These are phyloP conservation scores for Lodderomyces jiufengensis DNA, from an alignment of 1,139 yeast genomes.

Conservation along the genomic window DNA sequence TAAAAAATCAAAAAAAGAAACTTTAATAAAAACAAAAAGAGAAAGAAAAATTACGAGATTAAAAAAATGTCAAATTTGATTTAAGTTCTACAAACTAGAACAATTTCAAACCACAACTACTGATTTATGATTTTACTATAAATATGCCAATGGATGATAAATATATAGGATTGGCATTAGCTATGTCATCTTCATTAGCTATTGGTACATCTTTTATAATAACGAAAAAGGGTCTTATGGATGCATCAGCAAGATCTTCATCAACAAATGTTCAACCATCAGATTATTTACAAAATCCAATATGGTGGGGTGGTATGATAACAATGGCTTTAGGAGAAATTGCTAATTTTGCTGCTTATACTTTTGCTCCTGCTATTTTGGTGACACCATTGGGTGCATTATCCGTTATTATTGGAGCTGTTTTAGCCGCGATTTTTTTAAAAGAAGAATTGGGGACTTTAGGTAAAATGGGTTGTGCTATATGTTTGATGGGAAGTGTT, in stretches of 20 bases:
- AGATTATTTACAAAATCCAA: conserved; percentile 76
- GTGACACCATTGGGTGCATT: conserved; percentile 93
- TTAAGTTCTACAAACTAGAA: too few relatives aligned
- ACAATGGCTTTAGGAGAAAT: conserved; percentile 91
- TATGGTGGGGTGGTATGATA: conserved; percentile 94
- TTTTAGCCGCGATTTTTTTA: conserved; percentile 77
- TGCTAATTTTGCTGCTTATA: conserved; percentile 92
- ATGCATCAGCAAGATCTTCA: conserved; percentile 65
- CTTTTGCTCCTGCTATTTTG: conserved; percentile 90
- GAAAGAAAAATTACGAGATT: not conserved
- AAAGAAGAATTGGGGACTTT: conserved; percentile 84
- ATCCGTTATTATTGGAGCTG: conserved; percentile 87
- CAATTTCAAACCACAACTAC: too few relatives aligned
- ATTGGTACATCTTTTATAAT: conserved; percentile 88
- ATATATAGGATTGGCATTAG: conserved; percentile 84
- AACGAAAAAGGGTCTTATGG: conserved; percentile 82
- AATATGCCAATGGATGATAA: conserved; percentile 57
- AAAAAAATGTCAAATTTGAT: too few relatives aligned
- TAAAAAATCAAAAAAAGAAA: not conserved
- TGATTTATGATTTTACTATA: not conserved
- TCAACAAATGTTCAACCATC: conserved; percentile 61
- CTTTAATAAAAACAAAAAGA: not conserved
- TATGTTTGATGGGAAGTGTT: conserved; percentile 85
- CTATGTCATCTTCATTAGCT: conserved; percentile 83
- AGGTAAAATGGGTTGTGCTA: conserved; percentile 95